Conservation (phyloP, 2,329 filamentous ascomycete genomes). For the Emergomyces pasteurianus region DNA sequence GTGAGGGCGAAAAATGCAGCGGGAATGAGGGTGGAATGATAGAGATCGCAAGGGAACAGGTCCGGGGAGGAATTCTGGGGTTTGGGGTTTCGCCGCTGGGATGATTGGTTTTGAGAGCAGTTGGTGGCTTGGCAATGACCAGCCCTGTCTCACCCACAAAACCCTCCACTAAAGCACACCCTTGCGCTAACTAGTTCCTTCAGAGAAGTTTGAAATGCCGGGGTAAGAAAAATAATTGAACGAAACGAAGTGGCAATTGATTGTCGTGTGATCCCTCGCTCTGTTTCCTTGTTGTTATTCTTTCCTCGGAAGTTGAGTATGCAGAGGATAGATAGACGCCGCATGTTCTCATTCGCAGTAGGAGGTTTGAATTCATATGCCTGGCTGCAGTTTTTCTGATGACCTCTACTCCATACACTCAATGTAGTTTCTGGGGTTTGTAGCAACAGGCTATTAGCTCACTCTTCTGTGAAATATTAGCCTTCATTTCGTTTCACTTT, state of each 20-base stretch:
- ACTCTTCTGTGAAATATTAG: neutral
- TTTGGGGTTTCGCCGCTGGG: neutral
- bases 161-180: neutral
- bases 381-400: neutral
- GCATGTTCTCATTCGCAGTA: neutral
- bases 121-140: neutral
- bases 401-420: no score
- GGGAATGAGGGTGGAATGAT: neutral
- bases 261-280: no score
- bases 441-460: neutral
- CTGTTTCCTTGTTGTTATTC: no score
- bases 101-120: neutral
- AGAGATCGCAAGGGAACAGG: neutral
- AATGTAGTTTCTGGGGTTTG: no score
- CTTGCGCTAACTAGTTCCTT: neutral
- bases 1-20: neutral
- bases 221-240: neutral
- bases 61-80: neutral
- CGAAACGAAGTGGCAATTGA: no score
- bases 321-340: no score
- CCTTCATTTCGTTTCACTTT: no score
- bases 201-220: neutral
- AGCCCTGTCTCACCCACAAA: neutral
- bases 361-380: neutral
- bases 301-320: no score